phyloP scores from a whole-genome alignment of 306 rosid species.

The Prunus mume region DNA sequence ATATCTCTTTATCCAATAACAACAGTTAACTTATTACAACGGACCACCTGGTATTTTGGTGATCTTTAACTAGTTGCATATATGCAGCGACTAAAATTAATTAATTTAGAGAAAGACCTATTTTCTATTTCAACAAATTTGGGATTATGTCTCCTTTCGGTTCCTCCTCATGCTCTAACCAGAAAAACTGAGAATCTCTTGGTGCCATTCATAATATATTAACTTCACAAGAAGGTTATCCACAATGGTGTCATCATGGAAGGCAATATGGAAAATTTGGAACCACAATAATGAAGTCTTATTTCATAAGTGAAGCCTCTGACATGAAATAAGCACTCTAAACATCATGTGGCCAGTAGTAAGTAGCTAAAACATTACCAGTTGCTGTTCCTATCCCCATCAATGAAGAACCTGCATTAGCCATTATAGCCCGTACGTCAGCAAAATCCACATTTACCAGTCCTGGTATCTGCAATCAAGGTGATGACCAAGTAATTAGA shows the following conservation, averaged over 20 bases:
- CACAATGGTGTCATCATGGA: neutral
- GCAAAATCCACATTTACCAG: conserved; percentile 94
- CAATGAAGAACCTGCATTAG: conserved; percentile 88
- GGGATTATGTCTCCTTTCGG: neutral
- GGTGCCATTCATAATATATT: neutral
- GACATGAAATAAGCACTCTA: neutral
- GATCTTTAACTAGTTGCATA: neutral
- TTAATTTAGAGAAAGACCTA: neutral
- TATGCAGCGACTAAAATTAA: neutral
- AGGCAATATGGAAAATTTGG: neutral
- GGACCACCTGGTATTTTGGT: neutral
- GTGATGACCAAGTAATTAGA: conserved; percentile 20
- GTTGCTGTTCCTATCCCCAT: conserved; percentile 97
- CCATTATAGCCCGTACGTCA: conserved; percentile 95
- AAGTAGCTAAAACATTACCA: conserved; percentile 41
- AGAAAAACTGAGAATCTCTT: neutral
- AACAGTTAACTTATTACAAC: neutral
- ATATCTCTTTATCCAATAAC: neutral
- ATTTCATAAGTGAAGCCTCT: neutral
- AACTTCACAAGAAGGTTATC: neutral
- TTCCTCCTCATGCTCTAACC: neutral
- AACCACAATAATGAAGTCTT: neutral
- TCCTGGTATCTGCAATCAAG: conserved; percentile 77
- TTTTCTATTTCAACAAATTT: neutral
- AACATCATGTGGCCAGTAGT: neutral